Evolutionary conservation across 257 asterid genomes (phyloP).

Genomic region (Primulina tabacum): DNA sequence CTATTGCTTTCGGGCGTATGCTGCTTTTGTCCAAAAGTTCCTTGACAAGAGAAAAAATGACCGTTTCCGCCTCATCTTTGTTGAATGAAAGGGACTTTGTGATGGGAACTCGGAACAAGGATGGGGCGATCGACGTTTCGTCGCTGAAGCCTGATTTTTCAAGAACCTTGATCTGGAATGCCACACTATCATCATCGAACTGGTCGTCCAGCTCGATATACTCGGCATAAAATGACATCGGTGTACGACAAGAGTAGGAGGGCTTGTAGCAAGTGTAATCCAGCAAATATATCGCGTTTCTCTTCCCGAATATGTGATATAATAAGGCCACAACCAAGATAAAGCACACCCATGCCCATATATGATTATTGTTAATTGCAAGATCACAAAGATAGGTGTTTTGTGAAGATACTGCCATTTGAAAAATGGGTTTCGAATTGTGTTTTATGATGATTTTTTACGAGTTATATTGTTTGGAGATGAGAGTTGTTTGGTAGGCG

Average conservation of each 20-base stretch:
- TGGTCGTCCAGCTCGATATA: conserved; percentile 29
- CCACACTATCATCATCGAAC: conserved; percentile 22
- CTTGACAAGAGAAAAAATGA: conserved; percentile 31
- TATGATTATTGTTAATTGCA: conserved; percentile 9
- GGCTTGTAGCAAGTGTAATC: conserved; percentile 39
- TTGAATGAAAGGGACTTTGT: conserved; percentile 20
- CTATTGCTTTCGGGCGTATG: conserved; percentile 28
- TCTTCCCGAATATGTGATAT: conserved; percentile 16
- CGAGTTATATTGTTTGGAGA: conserved; percentile 10
- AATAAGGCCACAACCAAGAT: conserved; percentile 21
- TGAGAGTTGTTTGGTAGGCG: conserved; percentile 2
- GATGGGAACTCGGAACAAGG: conserved; percentile 22
- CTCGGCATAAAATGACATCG: conserved; percentile 22
- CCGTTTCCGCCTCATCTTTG: conserved; percentile 25
- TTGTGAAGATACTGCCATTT: conserved; percentile 19
- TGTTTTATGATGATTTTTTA: too few species aligned
- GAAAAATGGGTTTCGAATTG: background rate
- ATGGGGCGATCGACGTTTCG: conserved; percentile 28
- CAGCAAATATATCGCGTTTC: conserved; percentile 19
- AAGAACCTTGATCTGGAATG: conserved; percentile 33
- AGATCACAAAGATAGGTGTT: conserved; percentile 2
- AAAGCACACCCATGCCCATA: conserved; percentile 9
- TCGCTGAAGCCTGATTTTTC: conserved; percentile 38
- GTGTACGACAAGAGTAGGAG: conserved; percentile 25
- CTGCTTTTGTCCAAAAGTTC: conserved; percentile 24